Percentiles rank a stretch among this genome's conserved stretches.
These are phyloP conservation scores for Lobosporangium transversale DNA, from an alignment of 192 early-diverging fungal species.

Conservation along the genomic window DNA sequence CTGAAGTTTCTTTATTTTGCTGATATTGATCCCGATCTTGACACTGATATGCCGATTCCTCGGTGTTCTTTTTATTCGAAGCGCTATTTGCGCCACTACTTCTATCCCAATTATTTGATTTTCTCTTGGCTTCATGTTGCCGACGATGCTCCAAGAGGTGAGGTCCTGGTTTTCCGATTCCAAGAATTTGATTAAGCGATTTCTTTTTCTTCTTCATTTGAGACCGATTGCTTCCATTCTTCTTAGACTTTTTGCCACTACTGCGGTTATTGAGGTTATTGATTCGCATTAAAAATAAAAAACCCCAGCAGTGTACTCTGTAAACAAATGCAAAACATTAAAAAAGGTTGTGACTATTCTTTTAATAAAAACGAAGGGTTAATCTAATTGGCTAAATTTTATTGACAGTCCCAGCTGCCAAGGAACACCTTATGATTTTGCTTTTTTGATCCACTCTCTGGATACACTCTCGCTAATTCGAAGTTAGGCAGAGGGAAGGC, in stretches of 20 bases:
- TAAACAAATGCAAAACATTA: no score
- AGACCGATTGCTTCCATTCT: slow-evolving; percentile 22
- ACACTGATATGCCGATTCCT: background rate
- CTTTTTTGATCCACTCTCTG: no score
- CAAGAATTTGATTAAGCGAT: slow-evolving; percentile 43
- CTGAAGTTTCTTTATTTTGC: background rate
- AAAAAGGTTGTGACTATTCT: no score
- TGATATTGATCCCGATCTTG: background rate
- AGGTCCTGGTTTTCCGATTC: slow-evolving; percentile 42
- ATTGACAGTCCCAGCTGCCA: background rate
- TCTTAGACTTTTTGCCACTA: slow-evolving; percentile 21
- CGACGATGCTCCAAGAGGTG: slow-evolving; percentile 22
- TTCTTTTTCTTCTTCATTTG: slow-evolving; percentile 38
- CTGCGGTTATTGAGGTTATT: no score
- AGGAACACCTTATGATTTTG: no score
- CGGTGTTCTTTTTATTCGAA: slow-evolving; percentile 4
- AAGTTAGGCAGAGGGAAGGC: no score
- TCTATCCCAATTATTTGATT: background rate
- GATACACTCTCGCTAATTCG: no score
- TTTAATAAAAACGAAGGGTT: no score
- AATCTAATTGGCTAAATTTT: no score
- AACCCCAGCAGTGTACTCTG: no score
- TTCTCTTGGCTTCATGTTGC: slow-evolving; percentile 4
- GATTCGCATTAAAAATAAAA: no score
- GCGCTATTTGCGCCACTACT: background rate